Base-by-base conservation (phyloP, 768 basidiomycete species). In the Lentinus brumalis region DNA sequence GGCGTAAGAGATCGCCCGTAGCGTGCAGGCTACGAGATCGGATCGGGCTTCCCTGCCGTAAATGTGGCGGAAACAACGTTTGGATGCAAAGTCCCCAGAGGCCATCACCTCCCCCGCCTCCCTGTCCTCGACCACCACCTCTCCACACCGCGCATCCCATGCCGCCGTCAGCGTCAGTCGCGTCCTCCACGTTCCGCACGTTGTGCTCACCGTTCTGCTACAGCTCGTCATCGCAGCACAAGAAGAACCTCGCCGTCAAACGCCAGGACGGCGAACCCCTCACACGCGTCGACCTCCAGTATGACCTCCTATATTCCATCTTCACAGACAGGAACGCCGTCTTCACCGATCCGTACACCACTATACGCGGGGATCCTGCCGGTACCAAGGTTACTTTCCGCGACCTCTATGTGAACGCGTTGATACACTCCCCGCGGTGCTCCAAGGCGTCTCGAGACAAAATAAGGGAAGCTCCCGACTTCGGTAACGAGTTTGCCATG, bases 391-490 rank as follows among this genome's bases (percentile, higher is more conserved):
- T 79, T 58, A 79, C 79, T 29, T 83, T 83, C 64, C 73, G 77
- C 50, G 80, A 82, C 66, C 73, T 83, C 30, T 83, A 81, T 68
- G 74, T 81, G 56, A 79, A 80, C 55, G 74, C 78, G 29, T 67
- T 82, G 46, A 70, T 79, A 21, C 80, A 81, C 60, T 89, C 88
- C 1, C 77, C 83, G 9, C 88, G 88, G 66, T 85, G 86, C 32
- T 88, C 90, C 11, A 87, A 85, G 70, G 82, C 82, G 9, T 79
- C 90, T 53, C 87, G 86, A 63, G 86, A 88, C 70, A 91, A 88
- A 71, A 85, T 92, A 75, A 68, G 74, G n/a, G 84, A 86, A 39
- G 81, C 79, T 14, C 75, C 81, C 9, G 72, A 74, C 14, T 89
- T 88, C 68, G 83, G 84, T 3, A 78, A 82, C 32, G 88, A 88